Evolutionary conservation across 441 rosid genomes (phyloP).

Genomic region (Populus tomentosa): DNA sequence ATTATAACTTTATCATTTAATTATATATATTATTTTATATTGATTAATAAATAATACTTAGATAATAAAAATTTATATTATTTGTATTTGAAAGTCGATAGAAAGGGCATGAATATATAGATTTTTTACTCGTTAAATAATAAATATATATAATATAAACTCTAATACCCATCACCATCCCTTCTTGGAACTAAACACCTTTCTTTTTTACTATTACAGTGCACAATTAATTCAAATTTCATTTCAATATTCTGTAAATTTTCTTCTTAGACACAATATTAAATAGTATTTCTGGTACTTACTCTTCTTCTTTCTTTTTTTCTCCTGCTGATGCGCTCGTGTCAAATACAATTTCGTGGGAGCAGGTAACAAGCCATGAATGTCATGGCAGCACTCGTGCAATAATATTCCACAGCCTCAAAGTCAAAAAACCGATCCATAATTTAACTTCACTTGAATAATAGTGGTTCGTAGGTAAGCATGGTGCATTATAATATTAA

Average conservation of each 20-base stretch:
- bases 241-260: neutral
- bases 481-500: neutral
- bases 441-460: neutral
- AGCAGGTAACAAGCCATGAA: neutral
- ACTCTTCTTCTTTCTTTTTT: neutral
- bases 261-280: neutral
- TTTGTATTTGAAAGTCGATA: too few species aligned
- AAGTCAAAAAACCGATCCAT: neutral
- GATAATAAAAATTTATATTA: too few species aligned
- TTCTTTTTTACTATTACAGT: too few species aligned
- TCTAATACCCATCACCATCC: too few species aligned
- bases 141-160: too few species aligned
- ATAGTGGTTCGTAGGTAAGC: neutral
- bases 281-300: neutral
- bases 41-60: too few species aligned
- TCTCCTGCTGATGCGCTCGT: neutral
- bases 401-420: neutral
- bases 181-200: too few species aligned
- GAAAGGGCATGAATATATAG: too few species aligned
- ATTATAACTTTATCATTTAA: too few species aligned
- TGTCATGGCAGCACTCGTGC: neutral
- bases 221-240: too few species aligned
- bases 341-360: conserved; percentile 1
- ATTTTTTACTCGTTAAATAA: too few species aligned
- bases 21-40: too few species aligned